Base-by-base conservation (phyloP, 805 yeast species). In the Priceomyces medius region DNA sequence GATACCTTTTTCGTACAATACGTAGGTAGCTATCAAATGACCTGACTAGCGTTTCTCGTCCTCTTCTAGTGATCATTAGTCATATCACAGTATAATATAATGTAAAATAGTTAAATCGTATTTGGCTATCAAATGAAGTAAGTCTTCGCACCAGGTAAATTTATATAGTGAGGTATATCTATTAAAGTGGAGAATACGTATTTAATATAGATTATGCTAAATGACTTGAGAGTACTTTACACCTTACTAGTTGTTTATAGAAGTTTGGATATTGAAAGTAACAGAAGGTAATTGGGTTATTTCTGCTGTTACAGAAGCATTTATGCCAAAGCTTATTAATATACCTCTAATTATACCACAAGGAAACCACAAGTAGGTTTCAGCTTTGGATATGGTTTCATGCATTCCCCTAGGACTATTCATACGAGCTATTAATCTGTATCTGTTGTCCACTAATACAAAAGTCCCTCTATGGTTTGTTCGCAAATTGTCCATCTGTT, bases 391-490 rank as follows among this genome's bases (percentile, higher is more conserved):
- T 9, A 71, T 42, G 0, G 81, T 72, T 43, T 74, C 80, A 10
- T 66, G 53, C 14, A 55, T 54, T 3, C 79, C 79, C 12, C 48
- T 44, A 12, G 73, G 57, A 33, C 76, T 72, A 49, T 70, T 63
- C 73, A 84, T 74, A 36, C 75, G 67, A 26, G 64, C 52, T 31
- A 86, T 74, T 38, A 77, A 68, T 41, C 73, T 73, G 65, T 83
- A 84, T 40, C 66, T 66, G 57, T 76, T 79, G 58, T 88, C 96
- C 7, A 87, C 79, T 33, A 88, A 69, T 19, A 88, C 91, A 60
- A 80, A 87, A 0, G 90, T 85, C 5, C 93, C 86, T 28, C 95
- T 67, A 59, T 93, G 97, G 58, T 93, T 93, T 1, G 99, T 93
- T 46, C 95, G 77, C 44, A 93, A 71, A 51, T 88, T 89, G 59